Evolutionary conservation across 495 filamentous ascomycete species (phyloP), one percentile per base, ranked within the genome.

Genomic region (Hypoxylon cercidicola): DNA sequence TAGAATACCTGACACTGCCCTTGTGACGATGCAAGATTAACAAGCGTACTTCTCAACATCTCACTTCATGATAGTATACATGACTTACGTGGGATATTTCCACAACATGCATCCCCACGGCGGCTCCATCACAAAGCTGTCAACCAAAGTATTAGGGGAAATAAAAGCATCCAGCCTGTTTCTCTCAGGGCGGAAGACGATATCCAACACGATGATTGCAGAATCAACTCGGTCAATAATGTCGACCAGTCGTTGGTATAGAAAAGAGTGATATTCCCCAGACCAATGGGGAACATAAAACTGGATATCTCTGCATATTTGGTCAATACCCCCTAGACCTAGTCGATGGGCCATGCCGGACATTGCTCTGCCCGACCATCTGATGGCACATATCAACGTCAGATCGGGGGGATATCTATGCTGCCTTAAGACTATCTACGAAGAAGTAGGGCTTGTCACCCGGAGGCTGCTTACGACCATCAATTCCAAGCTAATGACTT

Each of bases 1-100:
- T 25, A 21, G 23, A 50, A 79, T 83, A 1, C 79, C 82, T 5
- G 82, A 82, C 1, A 75, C 78, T 0, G 76, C 72, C 25, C 79
- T 80, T 23, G 25, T 10, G 20, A 7, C 1, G 37, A 16, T n/a
- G 48, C 30, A 25, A 55, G 21, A 16, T 46, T 32, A 21, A 45
- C 28, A 43, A 47, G 40, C 20, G 40, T 18, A 43, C 40, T 0
- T 43, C 7, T 4, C 40, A 18, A 4, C 40, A 18, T 43, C 16
- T 6, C 40, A 43, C 20, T 18, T 43, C 4, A 43, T 32, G 30
- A 41, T n/a, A n/a, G 4, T 8, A 20, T 2, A 5, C 19, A 30
- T 28, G 13, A 67, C 68, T 23, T 60, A 72, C 69, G 50, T 44
- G 15, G 69, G 60, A 44, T 72, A 72, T 47, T 72, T 72, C 69